These are phyloP conservation scores for Suillus decipiens DNA, from an alignment of 768 basidiomycete species.

Conservation along the genomic window DNA sequence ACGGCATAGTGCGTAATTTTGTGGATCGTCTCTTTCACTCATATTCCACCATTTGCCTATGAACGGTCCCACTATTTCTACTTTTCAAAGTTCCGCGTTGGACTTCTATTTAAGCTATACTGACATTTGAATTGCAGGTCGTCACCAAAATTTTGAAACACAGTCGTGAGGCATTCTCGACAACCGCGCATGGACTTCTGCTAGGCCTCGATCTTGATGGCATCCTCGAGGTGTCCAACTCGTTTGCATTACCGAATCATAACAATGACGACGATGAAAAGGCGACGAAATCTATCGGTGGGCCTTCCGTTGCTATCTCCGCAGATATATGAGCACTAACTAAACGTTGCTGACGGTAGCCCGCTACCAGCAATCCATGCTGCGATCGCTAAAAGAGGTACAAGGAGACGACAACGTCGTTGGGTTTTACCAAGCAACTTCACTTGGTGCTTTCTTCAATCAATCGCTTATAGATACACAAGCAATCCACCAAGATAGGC, in stretches of 20 bases:
- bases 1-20: constrained; percentile 69
- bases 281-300: constrained; percentile 73
- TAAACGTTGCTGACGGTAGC: constrained; percentile 39
- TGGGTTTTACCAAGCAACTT: constrained; percentile 92
- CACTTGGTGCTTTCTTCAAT: constrained; percentile 82
- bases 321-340: constrained; percentile 13
- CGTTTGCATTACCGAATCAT: constrained; percentile 80
- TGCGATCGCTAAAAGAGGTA: constrained; percentile 87
- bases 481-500: constrained; percentile 81
- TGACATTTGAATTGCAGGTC: constrained; percentile 54
- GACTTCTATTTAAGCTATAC: constrained; percentile 7
- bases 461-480: constrained; percentile 81
- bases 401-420: constrained; percentile 90
- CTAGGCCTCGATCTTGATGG: constrained; percentile 94
- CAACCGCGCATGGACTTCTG: constrained; percentile 81
- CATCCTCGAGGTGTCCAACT: constrained; percentile 86
- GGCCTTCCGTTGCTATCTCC: constrained; percentile 28
- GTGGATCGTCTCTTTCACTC: constrained; percentile 11
- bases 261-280: constrained; percentile 80
- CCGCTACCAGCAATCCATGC: constrained; percentile 83
- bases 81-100: constrained; percentile 1
- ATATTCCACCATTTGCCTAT: not conserved
- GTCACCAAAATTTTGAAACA: constrained; percentile 95
- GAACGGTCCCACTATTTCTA: not conserved
- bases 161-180: constrained; percentile 71